Base-by-base conservation (phyloP, 2,329 filamentous ascomycete genomes). In the Torrubiellomyces zombiae region DNA sequence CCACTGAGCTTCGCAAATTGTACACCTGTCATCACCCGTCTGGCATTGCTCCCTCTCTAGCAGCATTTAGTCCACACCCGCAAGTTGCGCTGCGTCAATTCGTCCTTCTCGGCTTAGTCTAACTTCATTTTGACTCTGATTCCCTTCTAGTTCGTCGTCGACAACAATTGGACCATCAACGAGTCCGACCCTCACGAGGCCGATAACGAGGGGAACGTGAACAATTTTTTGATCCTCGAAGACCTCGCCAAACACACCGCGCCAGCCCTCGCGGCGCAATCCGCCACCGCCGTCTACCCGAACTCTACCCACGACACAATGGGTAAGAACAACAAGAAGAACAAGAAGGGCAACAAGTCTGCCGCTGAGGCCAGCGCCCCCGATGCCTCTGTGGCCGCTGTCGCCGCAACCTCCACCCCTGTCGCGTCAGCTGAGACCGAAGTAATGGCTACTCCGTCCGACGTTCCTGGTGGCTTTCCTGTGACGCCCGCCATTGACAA, bases 111-210 rank as follows among this genome's bases (percentile, higher is more conserved):
- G n/a, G n/a, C n/a, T n/a, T n/a, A n/a, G n/a, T 23, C 21, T 13
- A 14, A 16, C 21, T 23, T n/a, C 18, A 26, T 19, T 12, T 16
- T 24, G 14, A 20, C 16, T 16, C 21, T 10, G 26, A 16, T 16
- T 14, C 24, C 33, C 26, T 19, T 41, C 28, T 49, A 94, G 86
- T 98, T 93, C 51, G 79, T 98, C 41, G 86, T 94, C 38, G 82
- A 98, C 65, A 81, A 79, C 38, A 69, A 67, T 39, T 98, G 89
- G 89, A 73, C 72, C 25, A 78, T 74, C 48, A 85, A 94, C 53
- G 70, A 75, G 40, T 71, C 72, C 30, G 77, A 75, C 20, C 78
- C 79, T 31, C 75, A 77, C 54, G 85, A 94, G 56, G 69, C 71
- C 44, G 86, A 94, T 60, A 65, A 67, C 36, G 63, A 73, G 43